Conservation (phyloP, 768 basidiomycete genomes). For the Pilatotrama ljubarskyi region DNA sequence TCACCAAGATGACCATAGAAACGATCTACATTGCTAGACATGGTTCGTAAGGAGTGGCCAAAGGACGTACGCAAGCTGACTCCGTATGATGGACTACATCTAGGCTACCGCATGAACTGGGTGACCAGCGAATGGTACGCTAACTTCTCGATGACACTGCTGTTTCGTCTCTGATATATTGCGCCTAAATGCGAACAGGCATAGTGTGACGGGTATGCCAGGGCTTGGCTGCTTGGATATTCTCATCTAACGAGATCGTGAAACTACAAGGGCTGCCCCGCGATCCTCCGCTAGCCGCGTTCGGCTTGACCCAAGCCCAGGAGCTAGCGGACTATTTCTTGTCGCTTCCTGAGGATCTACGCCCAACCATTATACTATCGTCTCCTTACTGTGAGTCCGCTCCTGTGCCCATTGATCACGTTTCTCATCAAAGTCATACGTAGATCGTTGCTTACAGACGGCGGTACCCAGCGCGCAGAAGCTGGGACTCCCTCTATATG, state of each 20-base stretch:
- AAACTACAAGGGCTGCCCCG: slow-evolving; percentile 60
- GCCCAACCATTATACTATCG: slow-evolving; percentile 79
- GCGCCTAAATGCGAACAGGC: not conserved
- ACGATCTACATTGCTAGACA: slow-evolving; percentile 71
- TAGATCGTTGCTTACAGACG: slow-evolving; percentile 90
- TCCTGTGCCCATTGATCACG: not conserved
- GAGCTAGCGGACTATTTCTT: slow-evolving; percentile 68
- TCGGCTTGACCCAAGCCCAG: slow-evolving; percentile 72
- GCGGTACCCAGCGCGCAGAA: slow-evolving; percentile 61
- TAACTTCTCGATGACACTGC: not conserved
- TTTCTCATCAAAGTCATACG: not conserved
- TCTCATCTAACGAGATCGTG: not conserved
- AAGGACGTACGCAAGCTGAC: too few relatives aligned
- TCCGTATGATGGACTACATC: not conserved
- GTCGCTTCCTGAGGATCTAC: slow-evolving; percentile 61
- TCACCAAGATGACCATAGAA: slow-evolving; percentile 46
- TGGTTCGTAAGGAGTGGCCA: slow-evolving; percentile 51
- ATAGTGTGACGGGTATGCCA: slow-evolving; percentile 22
- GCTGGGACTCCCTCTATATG: slow-evolving; percentile 66
- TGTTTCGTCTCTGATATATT: not conserved
- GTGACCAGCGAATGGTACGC: slow-evolving; percentile 61
- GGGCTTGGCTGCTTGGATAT: not conserved
- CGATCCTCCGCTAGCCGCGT: slow-evolving; percentile 73
- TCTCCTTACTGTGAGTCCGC: slow-evolving; percentile 74
- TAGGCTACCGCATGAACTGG: slow-evolving; percentile 81